Evolutionary conservation across 1,284 basidiomycete species (phyloP).

Genomic region (Rhodotorula sp.): DNA sequence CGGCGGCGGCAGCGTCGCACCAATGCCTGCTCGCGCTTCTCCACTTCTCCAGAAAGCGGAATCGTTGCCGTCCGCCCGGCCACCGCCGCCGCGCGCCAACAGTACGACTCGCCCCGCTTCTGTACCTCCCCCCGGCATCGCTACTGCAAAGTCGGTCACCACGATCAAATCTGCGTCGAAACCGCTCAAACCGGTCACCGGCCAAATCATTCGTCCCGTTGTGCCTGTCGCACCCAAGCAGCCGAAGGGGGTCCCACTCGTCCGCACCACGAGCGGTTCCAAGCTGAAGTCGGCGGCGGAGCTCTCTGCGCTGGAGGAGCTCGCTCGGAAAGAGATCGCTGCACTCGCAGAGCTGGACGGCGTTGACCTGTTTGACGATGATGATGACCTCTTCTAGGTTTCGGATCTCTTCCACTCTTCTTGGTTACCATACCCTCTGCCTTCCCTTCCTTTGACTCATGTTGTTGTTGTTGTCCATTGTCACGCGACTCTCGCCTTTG

Average conservation of each 20-base stretch:
- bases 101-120: too few species aligned
- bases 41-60: too few species aligned
- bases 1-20: too few species aligned
- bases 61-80: neutral
- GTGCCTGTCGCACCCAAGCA: neutral
- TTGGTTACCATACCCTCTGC: neutral
- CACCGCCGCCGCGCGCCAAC: neutral
- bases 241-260: neutral
- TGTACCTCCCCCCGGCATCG: too few species aligned
- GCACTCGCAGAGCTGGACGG: neutral
- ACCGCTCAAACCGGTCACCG: neutral
- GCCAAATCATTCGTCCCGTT: neutral
- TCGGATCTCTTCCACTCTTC: too few species aligned
- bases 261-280: neutral
- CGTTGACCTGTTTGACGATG: neutral
- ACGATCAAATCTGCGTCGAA: too few species aligned
- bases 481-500: too few species aligned
- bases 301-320: neutral
- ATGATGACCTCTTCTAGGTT: conserved; percentile 4
- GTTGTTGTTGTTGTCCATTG: conserved; percentile 1
- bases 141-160: too few species aligned
- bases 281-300: neutral
- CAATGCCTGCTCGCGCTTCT: too few species aligned
- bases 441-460: neutral
- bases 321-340: conserved; percentile 8